Conservation (phyloP, 192 early-diverging fungal species). For the Rhizophagus sp. region DNA sequence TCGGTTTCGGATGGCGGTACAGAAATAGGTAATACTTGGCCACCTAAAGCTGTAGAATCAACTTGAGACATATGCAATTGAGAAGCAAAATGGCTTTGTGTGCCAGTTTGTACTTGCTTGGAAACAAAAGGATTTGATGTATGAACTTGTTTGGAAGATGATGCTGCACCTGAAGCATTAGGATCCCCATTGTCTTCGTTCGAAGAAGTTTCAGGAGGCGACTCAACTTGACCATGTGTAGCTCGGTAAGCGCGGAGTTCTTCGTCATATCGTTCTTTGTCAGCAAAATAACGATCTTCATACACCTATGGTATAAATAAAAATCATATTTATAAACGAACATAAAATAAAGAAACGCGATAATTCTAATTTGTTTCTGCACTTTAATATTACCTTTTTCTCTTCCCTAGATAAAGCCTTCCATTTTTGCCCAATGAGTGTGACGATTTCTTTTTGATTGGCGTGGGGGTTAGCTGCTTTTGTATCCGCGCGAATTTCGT, state of each 20-base stretch:
- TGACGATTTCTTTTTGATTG: slow-evolving; percentile 33
- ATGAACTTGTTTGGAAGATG: slow-evolving; percentile 3
- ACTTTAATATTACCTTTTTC: slow-evolving; percentile 14
- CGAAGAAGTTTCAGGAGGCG: slow-evolving; percentile 25
- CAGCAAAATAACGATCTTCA: slow-evolving; percentile 30
- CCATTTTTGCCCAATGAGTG: slow-evolving; percentile 25
- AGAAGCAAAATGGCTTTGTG: background rate
- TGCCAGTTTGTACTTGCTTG: background rate
- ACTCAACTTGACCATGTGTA: slow-evolving; percentile 24
- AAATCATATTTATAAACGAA: background rate
- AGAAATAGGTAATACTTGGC: background rate
- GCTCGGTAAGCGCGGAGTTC: slow-evolving; percentile 30
- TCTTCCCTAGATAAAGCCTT: slow-evolving; percentile 25
- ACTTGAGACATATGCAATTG: background rate
- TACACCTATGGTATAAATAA: slow-evolving; percentile 14
- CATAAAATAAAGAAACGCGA: background rate
- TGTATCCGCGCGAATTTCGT: slow-evolving; percentile 76
- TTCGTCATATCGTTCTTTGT: slow-evolving; percentile 33
- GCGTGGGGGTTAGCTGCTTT: slow-evolving; percentile 80
- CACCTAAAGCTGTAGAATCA: background rate
- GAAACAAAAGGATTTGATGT: background rate
- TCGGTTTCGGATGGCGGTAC: slow-evolving; percentile 10
- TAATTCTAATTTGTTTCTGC: background rate
- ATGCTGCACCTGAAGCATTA: slow-evolving; percentile 1
- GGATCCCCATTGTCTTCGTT: slow-evolving; percentile 27